Evolutionary conservation across 345 rosid species (phyloP), one percentile per base, ranked within the genome.

Genomic region (Microthlaspi erraticum): DNA sequence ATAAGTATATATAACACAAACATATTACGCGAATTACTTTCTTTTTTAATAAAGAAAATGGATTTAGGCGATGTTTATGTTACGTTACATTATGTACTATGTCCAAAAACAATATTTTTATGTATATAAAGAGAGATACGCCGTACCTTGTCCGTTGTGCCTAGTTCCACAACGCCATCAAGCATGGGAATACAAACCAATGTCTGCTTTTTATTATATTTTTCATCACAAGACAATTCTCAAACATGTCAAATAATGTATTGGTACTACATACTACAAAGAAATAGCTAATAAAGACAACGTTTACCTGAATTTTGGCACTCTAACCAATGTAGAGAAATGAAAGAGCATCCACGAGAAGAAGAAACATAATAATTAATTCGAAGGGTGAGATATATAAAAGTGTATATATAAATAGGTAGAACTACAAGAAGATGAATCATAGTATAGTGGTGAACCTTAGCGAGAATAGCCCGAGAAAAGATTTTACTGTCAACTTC

Each of bases 401-500:
- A 57, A 51, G 3, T 55, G 13, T 48, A 42, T 8, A 44, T 14
- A 13, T 52, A 23, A 36, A 64, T 42, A 59, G 32, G 29, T 55
- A 72, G 4, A 63, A 26, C 29, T 26, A 26, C 29, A 26, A 44
- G 8, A 33, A 66, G 23, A 66, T 33, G 12, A 31, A 59, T 16
- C 39, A 59, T 16, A 50, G 62, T 34, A 44, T 49, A 66, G 44
- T 58, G 17, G 17, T 58, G 43, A 33, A 95, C 99, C 97, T 90
- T 92, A 42, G 99, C 99, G 10, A 92, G 93, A 74, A 95, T 92
- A 38, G 98, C 94, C 83, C 99, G 83, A 8, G 94, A 83, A 60
- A 92, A 92, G 4, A 85, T 90, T 81, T 88, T 95, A 86, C 97
- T 87, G 70, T 95, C 99, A 26, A 84, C 88, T 50, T 92, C 96